A percentile compares a stretch with the other conserved stretches of the same genome.
Conservation (phyloP, 345 rosid genomes). For the Eucalyptus paniculata region DNA sequence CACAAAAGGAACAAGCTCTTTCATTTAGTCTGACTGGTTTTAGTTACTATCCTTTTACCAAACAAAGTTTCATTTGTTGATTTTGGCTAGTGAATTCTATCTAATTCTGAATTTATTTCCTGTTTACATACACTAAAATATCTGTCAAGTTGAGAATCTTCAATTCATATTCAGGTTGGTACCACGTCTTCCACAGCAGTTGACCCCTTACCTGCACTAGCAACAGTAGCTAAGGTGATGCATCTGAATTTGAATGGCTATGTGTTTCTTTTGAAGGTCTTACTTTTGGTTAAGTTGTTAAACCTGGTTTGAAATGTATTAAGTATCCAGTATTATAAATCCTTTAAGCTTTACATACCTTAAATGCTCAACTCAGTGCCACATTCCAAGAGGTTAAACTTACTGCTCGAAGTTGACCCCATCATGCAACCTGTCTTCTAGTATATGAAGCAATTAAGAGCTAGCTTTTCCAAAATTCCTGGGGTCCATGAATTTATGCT, state of each 20-base stretch:
- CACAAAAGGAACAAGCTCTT: background rate
- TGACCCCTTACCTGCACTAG: slow-evolving; percentile 63
- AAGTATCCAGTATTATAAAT: background rate
- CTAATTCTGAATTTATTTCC: background rate
- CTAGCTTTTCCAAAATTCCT: background rate
- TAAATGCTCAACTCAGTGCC: background rate
- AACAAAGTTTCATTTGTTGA: background rate
- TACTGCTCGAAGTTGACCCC: background rate
- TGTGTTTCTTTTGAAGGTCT: background rate
- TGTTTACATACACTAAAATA: background rate
- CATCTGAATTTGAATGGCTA: background rate
- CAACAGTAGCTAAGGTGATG: slow-evolving; percentile 53
- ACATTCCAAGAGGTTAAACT: background rate
- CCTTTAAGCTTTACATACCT: background rate
- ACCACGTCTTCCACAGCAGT: slow-evolving; percentile 86
- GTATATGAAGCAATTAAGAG: background rate
- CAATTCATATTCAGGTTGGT: slow-evolving; percentile 41
- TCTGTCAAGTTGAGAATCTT: background rate
- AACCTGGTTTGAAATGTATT: background rate
- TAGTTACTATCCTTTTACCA: background rate
- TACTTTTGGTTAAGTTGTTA: background rate
- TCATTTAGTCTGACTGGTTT: background rate
- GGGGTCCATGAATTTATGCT: background rate
- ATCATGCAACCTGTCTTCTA: background rate
- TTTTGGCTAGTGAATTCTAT: background rate